Evolutionary conservation across 495 filamentous ascomycete species (phyloP), one percentile per base, ranked within the genome.

Genomic region (Ascodesmis nigricans): DNA sequence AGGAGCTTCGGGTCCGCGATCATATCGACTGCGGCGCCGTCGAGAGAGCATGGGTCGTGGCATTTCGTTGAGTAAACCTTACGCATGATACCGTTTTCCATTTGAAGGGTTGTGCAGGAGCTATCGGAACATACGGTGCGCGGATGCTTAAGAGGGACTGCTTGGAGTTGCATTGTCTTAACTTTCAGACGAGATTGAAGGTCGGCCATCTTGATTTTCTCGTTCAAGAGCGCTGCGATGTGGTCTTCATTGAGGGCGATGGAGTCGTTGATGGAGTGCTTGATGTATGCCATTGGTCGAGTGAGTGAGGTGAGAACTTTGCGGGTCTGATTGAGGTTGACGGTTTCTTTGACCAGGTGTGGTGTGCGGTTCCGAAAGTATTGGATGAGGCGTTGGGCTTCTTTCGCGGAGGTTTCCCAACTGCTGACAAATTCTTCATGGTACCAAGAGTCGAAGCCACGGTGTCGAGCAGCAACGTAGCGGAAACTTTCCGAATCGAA

Each of bases 401-500:
- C 55, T 1, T 22, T 25, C n/a, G 40, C 32, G 0, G 54, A 58
- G 18, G 57, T 40, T 2, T 52, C 35, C 59, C 59, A 62, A 32
- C 56, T 56, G 14, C 46, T 42, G 3, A 30, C 11, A 17, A 51
- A 56, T 10, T 57, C 58, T 25, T 53, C 46, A 29, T 48, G 20
- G n/a, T 53, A 44, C 4, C 32, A 33, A 38, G 56, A 46, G 9
- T 36, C 29, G 13, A 55, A 22, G 9, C 52, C 49, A 5, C 52
- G 46, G 23, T 56, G 58, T 18, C 36, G 31, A 2, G 59, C 59
- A 1, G 57, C 59, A 0, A 63, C 42, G 29, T 53, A 63, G 0
- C 58, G 55, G 32, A 63, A 63, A 29, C 52, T 56, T 37, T 61
- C 58, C 0, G 58, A 61, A 35, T 63, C 59, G 19, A 63, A 62